A percentile compares a stretch with the other conserved stretches of the same genome.
These are phyloP conservation scores for Aspergillus homomorphus DNA, from an alignment of 495 filamentous ascomycete species.

Conservation along the genomic window DNA sequence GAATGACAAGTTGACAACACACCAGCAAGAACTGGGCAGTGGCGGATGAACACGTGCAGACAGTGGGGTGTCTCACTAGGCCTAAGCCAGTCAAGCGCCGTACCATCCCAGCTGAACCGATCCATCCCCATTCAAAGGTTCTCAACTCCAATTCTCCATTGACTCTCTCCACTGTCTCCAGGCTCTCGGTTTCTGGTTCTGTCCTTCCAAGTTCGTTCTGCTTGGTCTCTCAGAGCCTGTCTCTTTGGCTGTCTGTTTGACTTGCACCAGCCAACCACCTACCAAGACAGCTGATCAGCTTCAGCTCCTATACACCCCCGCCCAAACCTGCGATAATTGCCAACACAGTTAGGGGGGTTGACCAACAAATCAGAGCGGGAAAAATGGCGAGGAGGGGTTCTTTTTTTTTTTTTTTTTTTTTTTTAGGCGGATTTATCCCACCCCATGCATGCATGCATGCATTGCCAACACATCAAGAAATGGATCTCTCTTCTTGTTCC, in stretches of 20 bases:
- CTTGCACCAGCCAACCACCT: background rate
- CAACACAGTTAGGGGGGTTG: constrained; percentile 24
- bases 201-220: background rate
- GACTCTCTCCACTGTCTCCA: no score
- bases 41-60: constrained; percentile 10
- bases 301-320: background rate
- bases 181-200: no score
- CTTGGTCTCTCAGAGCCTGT: background rate
- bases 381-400: background rate
- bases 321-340: background rate
- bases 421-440: background rate
- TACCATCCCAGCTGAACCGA: background rate
- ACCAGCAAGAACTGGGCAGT: background rate
- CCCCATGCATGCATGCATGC: constrained; percentile 25
- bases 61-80: background rate
- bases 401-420: no score
- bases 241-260: background rate
- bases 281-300: background rate
- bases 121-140: background rate
- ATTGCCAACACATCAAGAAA: constrained; percentile 30
- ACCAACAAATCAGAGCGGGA: constrained; percentile 29
- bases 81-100: background rate
- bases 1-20: no score
- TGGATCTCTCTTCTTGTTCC: background rate
- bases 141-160: no score